These are phyloP conservation scores for Ricinus communis DNA, from an alignment of 345 rosid species.

Conservation along the genomic window DNA sequence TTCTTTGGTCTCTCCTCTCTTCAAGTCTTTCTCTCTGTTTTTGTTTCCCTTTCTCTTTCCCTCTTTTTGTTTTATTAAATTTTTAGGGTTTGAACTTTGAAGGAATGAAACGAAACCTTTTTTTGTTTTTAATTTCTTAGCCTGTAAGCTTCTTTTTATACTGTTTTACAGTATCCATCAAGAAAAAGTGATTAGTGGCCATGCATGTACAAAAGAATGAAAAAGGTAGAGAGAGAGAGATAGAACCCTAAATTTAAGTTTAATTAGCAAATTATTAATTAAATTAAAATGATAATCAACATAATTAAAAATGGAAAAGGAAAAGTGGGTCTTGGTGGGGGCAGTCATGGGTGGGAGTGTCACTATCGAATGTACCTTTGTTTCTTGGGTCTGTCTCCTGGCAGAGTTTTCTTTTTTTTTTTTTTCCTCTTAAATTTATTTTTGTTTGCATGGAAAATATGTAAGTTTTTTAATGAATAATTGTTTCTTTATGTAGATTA, in stretches of 20 bases:
- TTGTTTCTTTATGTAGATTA: constrained; percentile 10
- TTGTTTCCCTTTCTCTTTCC: neutral
- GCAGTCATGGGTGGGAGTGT: constrained; percentile 39
- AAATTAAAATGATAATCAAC: constrained; percentile 9
- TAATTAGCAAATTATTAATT: constrained; percentile 10
- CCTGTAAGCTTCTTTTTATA: constrained; percentile 28
- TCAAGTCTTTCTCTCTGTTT: neutral
- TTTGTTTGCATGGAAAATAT: constrained; percentile 23
- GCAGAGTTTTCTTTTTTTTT: neutral
- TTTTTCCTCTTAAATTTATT: neutral
- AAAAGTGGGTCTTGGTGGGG: constrained; percentile 33
- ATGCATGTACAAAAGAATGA: constrained; percentile 25
- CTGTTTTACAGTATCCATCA: constrained; percentile 21
- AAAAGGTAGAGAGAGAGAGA: neutral
- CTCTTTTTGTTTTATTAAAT: constrained; percentile 40
- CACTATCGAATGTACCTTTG: constrained; percentile 39
- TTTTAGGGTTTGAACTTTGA: constrained; percentile 32
- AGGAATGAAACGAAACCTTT: constrained; percentile 9
- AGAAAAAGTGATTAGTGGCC: constrained; percentile 27
- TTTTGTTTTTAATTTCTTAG: constrained; percentile 20
- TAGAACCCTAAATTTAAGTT: constrained; percentile 17
- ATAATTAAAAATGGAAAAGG: constrained; percentile 7
- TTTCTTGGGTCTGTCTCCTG: constrained; percentile 28
- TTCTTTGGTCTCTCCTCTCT: constrained; percentile 18
- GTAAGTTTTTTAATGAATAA: neutral